phyloP scores from a whole-genome alignment of 1,284 basidiomycete genomes.

The Trametes hirsuta region DNA sequence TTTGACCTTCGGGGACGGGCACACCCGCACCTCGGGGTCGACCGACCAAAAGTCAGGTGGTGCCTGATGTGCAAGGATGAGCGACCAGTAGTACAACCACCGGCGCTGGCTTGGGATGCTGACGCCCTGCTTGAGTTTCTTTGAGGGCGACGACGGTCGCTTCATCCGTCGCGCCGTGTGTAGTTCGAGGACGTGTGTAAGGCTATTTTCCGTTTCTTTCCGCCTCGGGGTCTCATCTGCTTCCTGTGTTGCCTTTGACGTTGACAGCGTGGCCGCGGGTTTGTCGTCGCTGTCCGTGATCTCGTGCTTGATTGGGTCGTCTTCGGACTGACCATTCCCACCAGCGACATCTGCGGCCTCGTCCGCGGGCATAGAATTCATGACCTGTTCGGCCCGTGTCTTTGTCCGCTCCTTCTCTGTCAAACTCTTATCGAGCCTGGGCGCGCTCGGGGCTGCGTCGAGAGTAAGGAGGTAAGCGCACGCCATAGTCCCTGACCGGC shows the following conservation, averaged over 20 bases:
- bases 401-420: slow-evolving; percentile 37
- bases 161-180: slow-evolving; percentile 77
- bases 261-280: background rate
- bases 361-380: slow-evolving; percentile 50
- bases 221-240: slow-evolving; percentile 32
- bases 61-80: slow-evolving; percentile 57
- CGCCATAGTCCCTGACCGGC: slow-evolving; percentile 81
- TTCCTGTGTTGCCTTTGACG: background rate
- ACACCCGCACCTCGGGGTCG: slow-evolving; percentile 21
- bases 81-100: slow-evolving; percentile 75
- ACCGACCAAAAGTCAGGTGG: slow-evolving; percentile 52
- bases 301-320: slow-evolving; percentile 33
- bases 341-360: slow-evolving; percentile 21
- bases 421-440: slow-evolving; percentile 51
- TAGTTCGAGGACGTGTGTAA: slow-evolving; percentile 65
- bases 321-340: slow-evolving; percentile 39
- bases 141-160: slow-evolving; percentile 40
- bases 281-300: slow-evolving; percentile 9
- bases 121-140: slow-evolving; percentile 64
- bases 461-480: slow-evolving; percentile 79
- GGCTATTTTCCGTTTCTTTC: slow-evolving; percentile 33
- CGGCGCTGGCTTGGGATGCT: slow-evolving; percentile 77
- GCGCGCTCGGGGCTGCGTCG: slow-evolving; percentile 49
- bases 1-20: slow-evolving; percentile 36
- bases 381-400: slow-evolving; percentile 51